phyloP scores from a whole-genome alignment of 257 asterid species.

The Nicotiana tabacum region DNA sequence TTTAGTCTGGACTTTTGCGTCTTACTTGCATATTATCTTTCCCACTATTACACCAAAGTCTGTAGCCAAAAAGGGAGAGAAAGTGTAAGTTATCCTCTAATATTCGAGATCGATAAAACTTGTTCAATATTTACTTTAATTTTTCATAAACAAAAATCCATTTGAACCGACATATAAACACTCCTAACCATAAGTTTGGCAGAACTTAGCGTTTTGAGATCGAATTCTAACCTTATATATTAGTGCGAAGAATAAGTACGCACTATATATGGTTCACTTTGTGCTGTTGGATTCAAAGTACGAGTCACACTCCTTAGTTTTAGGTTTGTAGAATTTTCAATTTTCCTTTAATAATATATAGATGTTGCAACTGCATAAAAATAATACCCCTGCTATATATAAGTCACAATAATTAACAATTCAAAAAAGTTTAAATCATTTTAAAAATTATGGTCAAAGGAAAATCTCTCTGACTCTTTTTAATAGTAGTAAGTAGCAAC shows the following conservation, averaged over 20 bases:
- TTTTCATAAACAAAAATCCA: background rate
- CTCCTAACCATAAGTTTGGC: background rate
- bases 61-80: slow-evolving; percentile 43
- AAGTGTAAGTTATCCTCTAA: slow-evolving; percentile 38
- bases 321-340: background rate
- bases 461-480: too few relatives aligned
- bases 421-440: too few relatives aligned
- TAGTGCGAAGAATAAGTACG: too few relatives aligned
- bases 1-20: slow-evolving; percentile 53
- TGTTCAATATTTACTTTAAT: background rate
- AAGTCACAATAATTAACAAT: background rate
- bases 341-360: background rate
- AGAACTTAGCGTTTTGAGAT: too few relatives aligned
- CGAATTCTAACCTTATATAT: too few relatives aligned
- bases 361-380: background rate
- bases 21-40: slow-evolving; percentile 34
- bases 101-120: background rate
- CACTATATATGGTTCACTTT: too few relatives aligned
- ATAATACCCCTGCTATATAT: background rate
- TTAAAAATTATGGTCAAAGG: background rate
- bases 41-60: slow-evolving; percentile 44
- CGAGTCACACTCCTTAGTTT: too few relatives aligned
- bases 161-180: background rate
- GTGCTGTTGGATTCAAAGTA: too few relatives aligned
- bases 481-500: background rate